Evolutionary conservation across 2,329 filamentous ascomycete species (phyloP).

Genomic region (Arthrobotrys sphaeroides): DNA sequence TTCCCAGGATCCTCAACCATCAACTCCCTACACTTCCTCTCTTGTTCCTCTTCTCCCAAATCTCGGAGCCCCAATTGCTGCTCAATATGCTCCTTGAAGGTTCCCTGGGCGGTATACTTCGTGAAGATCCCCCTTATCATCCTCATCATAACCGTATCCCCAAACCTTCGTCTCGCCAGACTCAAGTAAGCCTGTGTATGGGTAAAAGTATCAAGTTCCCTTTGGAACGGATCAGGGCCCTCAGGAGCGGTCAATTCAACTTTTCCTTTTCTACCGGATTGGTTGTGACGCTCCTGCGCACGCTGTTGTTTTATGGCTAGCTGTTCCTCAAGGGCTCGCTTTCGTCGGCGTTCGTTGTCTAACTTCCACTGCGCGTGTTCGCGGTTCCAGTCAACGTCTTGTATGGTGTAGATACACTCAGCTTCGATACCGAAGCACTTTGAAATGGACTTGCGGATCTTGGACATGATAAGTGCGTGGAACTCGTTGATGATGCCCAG

Average conservation of each 20-base stretch:
- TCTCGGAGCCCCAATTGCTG: slow-evolving; percentile 63
- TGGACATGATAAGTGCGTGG: slow-evolving; percentile 35
- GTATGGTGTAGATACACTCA: slow-evolving; percentile 42
- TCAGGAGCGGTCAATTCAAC: slow-evolving; percentile 17
- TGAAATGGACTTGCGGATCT: slow-evolving; percentile 8
- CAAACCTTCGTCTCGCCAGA: slow-evolving; percentile 56
- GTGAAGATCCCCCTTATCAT: slow-evolving; percentile 51
- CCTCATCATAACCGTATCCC: slow-evolving; percentile 57
- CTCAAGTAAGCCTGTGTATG: slow-evolving; percentile 55
- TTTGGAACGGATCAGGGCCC: slow-evolving; percentile 54
- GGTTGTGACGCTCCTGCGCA: slow-evolving; percentile 26
- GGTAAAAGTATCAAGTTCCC: slow-evolving; percentile 56
- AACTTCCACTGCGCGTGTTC: slow-evolving; percentile 27
- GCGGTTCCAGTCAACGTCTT: slow-evolving; percentile 41
- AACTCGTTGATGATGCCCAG: slow-evolving; percentile 60
- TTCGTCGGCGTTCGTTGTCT: slow-evolving; percentile 34
- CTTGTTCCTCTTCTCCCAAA: slow-evolving; percentile 59
- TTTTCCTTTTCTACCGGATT: slow-evolving; percentile 42
- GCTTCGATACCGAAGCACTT: slow-evolving; percentile 45
- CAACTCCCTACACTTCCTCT: slow-evolving; percentile 55
- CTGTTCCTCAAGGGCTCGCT: slow-evolving; percentile 34
- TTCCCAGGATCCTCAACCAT: slow-evolving; percentile 57
- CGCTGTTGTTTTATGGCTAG: slow-evolving; percentile 14
- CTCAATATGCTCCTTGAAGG: slow-evolving; percentile 58
- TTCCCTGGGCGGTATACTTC: slow-evolving; percentile 33